Evolutionary conservation across 2,329 filamentous ascomycete genomes (phyloP).

Genomic region (Pyricularia sp.): DNA sequence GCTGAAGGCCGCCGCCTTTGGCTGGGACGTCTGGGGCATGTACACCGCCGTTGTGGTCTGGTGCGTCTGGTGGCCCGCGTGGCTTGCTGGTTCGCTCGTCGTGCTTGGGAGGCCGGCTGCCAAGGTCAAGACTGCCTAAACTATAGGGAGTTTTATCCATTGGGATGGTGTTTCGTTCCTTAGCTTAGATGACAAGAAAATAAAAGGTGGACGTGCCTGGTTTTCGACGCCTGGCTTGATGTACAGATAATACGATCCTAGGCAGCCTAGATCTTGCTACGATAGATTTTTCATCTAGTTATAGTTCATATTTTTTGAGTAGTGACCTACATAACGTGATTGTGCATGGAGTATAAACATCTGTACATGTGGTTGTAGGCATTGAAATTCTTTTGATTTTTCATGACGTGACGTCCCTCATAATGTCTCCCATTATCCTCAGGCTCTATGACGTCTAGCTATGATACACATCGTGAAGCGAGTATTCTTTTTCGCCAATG

Average conservation of each 20-base stretch:
- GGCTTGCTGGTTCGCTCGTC: conserved; percentile 57
- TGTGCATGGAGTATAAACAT: no score
- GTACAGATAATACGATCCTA: background rate
- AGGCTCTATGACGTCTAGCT: background rate
- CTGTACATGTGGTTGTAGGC: background rate
- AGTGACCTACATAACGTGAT: background rate
- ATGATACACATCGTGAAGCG: background rate
- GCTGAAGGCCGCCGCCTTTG: conserved; percentile 67
- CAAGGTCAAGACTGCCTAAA: background rate
- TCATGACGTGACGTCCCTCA: background rate
- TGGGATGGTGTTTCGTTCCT: background rate
- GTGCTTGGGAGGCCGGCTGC: conserved; percentile 31
- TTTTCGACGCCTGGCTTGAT: background rate
- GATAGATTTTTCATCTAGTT: background rate
- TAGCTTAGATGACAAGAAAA: background rate
- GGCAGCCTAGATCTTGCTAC: background rate
- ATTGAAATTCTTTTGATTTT: background rate
- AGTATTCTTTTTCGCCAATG: background rate
- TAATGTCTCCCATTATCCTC: background rate
- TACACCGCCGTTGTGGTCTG: conserved; percentile 86
- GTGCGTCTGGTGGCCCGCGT: conserved; percentile 93
- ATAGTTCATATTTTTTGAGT: background rate
- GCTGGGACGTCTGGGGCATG: conserved; percentile 82
- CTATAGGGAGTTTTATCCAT: background rate
- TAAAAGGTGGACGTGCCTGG: background rate